Conservation (phyloP, 768 basidiomycete genomes). For the Cytidiella melzeri region DNA sequence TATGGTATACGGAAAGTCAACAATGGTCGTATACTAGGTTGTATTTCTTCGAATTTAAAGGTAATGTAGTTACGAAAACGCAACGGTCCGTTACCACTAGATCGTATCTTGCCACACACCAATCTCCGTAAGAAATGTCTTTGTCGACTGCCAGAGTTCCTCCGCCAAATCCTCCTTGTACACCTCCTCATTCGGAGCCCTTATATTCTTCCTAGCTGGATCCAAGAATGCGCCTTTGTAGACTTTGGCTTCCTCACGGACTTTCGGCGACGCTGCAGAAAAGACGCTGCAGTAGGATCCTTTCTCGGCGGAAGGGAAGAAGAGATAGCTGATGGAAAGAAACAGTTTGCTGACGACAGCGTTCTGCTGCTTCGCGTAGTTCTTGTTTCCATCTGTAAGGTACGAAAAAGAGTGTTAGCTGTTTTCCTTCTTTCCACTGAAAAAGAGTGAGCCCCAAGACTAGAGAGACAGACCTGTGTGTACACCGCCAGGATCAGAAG, state of each 20-base stretch:
- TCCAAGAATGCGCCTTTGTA: slow-evolving; percentile 34
- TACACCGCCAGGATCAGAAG: slow-evolving; percentile 38
- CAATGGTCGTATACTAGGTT: neutral
- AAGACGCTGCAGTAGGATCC: slow-evolving; percentile 34
- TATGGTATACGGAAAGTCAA: neutral
- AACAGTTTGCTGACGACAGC: slow-evolving; percentile 5
- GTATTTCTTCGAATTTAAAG: neutral
- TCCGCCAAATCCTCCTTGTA: slow-evolving; percentile 27
- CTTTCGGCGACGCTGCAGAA: slow-evolving; percentile 33
- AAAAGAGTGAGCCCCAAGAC: neutral
- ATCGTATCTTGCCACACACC: slow-evolving; percentile 14
- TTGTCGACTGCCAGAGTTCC: slow-evolving; percentile 35
- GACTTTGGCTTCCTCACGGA: slow-evolving; percentile 27
- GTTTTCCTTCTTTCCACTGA: too few relatives aligned
- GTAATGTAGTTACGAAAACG: slow-evolving; percentile 5
- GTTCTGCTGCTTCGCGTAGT: slow-evolving; percentile 4
- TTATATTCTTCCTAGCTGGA: slow-evolving; percentile 28
- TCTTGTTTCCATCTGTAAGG: slow-evolving; percentile 12
- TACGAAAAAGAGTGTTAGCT: too few relatives aligned
- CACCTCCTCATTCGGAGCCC: slow-evolving; percentile 19
- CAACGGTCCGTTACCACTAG: neutral
- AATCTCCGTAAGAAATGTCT: slow-evolving; percentile 25
- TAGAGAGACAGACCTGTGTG: slow-evolving; percentile 24
- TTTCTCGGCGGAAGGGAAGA: slow-evolving; percentile 25
- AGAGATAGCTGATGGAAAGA: slow-evolving; percentile 16